phyloP scores from a whole-genome alignment of 352 stramenopile species.

The Phytopythium chamaehyphon region DNA sequence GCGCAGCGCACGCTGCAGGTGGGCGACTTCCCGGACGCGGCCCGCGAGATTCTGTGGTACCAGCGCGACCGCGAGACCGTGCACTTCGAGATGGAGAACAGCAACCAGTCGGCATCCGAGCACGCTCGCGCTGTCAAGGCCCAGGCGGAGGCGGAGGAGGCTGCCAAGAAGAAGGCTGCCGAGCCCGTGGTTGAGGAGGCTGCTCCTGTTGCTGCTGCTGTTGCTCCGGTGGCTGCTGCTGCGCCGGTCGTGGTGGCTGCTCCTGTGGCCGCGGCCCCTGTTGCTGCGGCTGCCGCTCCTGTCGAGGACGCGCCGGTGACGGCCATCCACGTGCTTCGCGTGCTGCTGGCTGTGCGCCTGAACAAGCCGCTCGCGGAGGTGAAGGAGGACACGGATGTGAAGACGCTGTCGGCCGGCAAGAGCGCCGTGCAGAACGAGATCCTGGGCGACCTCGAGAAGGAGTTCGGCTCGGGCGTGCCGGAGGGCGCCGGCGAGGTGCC shows the following conservation, averaged over 20 bases:
- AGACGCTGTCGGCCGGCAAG: conserved; percentile 79
- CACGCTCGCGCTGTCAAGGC: conserved; percentile 39
- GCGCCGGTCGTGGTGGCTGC: conserved; percentile 14
- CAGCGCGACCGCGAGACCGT: conserved; percentile 77
- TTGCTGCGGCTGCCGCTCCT: conserved; percentile 17
- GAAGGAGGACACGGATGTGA: conserved; percentile 66
- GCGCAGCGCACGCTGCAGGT: conserved; percentile 67
- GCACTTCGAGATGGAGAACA: conserved; percentile 70
- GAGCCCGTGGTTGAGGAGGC: conserved; percentile 22
- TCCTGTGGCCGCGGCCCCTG: conserved; percentile 19
- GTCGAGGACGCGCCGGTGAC: conserved; percentile 59
- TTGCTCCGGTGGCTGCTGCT: conserved; percentile 21
- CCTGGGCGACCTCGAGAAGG: conserved; percentile 82
- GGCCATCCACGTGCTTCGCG: conserved; percentile 63
- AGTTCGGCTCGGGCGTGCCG: conserved; percentile 67
- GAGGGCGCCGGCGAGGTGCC: conserved; percentile 73
- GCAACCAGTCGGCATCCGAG: conserved; percentile 62
- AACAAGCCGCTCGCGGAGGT: conserved; percentile 76
- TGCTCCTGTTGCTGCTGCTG: conserved; percentile 24
- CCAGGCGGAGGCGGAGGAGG: conserved; percentile 26
- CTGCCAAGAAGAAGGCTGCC: conserved; percentile 38
- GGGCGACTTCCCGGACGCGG: conserved; percentile 48
- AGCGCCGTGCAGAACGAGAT: conserved; percentile 88
- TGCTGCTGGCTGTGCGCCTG: conserved; percentile 66
- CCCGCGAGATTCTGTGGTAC: conserved; percentile 80